phyloP scores from a whole-genome alignment of 2,329 filamentous ascomycete species.

The Fusarium odoratissimum region DNA sequence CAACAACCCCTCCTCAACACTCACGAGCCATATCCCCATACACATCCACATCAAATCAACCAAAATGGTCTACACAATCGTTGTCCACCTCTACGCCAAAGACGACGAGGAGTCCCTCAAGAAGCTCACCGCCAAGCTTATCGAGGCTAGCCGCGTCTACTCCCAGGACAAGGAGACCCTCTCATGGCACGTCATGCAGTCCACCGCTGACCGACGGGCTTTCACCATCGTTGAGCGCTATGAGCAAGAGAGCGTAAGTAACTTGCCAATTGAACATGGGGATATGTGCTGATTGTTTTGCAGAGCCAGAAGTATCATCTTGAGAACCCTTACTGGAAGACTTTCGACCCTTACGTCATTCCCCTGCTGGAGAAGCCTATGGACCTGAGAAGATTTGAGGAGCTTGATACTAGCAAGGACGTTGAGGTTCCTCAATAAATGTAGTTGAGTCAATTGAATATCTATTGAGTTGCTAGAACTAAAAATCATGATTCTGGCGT shows the following conservation, averaged over 20 bases:
- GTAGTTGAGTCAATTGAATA: neutral
- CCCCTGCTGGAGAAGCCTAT: slow-evolving; percentile 75
- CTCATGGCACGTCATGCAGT: slow-evolving; percentile 83
- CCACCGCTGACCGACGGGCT: slow-evolving; percentile 72
- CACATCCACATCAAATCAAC: neutral
- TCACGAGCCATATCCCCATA: neutral
- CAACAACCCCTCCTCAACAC: slow-evolving; percentile 25
- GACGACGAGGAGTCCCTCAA: slow-evolving; percentile 70
- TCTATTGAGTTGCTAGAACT: neutral
- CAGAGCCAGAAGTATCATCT: slow-evolving; percentile 71
- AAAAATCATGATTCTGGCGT: neutral
- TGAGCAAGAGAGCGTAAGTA: slow-evolving; percentile 69
- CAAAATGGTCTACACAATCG: slow-evolving; percentile 74
- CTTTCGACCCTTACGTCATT: slow-evolving; percentile 79
- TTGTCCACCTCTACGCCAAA: slow-evolving; percentile 77
- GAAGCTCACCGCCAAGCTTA: slow-evolving; percentile 77
- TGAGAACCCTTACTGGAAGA: slow-evolving; percentile 79
- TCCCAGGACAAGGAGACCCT: slow-evolving; percentile 77
- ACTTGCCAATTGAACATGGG: accelerated
- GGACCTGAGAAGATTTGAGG: slow-evolving; percentile 76
- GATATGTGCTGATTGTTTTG: neutral
- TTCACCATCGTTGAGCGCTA: slow-evolving; percentile 84
- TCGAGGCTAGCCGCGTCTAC: slow-evolving; percentile 80
- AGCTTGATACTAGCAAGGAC: slow-evolving; percentile 69
- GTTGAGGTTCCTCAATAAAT: slow-evolving; percentile 53